Evolutionary conservation across 306 rosid species (phyloP).

Genomic region (Cicer chorassanicum): DNA sequence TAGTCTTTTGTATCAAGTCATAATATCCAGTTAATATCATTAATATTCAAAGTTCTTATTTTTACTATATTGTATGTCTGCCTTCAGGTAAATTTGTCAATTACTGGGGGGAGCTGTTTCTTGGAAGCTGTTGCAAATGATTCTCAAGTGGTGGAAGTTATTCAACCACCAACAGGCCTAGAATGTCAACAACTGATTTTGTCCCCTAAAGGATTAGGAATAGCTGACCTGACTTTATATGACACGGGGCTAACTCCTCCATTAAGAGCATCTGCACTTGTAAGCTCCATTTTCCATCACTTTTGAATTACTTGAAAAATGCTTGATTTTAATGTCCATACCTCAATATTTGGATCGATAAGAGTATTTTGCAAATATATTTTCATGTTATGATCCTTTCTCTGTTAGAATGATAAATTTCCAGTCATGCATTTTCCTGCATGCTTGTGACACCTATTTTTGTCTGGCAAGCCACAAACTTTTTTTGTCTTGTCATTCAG

Average conservation of each 20-base stretch:
- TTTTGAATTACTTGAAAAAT: conserved; percentile 37
- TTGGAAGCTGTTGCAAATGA: conserved; percentile 78
- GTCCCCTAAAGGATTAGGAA: conserved; percentile 84
- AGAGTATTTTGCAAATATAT: conserved; percentile 25
- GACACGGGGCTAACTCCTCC: conserved; percentile 88
- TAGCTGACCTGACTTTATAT: conserved; percentile 69
- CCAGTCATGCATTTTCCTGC: conserved; percentile 12
- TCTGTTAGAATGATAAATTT: conserved; percentile 28
- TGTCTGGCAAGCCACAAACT: conserved; percentile 24
- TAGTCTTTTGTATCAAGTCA: not conserved
- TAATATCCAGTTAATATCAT: not conserved
- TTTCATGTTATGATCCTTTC: conserved; percentile 19
- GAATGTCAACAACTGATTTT: conserved; percentile 70
- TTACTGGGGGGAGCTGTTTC: conserved; percentile 95
- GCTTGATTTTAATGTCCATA: conserved; percentile 30
- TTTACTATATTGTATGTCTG: conserved; percentile 36
- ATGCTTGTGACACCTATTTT: conserved; percentile 18
- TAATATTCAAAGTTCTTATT: not conserved
- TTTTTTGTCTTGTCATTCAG: conserved; percentile 12
- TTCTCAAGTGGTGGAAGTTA: conserved; percentile 78
- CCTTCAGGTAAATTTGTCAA: conserved; percentile 71
- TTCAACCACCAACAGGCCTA: conserved; percentile 64
- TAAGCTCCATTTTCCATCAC: conserved; percentile 50
- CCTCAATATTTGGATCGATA: conserved; percentile 8
- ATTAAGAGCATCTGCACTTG: conserved; percentile 72